Conservation (phyloP, 129 eudicot genomes). For the Solidago caesia region DNA sequence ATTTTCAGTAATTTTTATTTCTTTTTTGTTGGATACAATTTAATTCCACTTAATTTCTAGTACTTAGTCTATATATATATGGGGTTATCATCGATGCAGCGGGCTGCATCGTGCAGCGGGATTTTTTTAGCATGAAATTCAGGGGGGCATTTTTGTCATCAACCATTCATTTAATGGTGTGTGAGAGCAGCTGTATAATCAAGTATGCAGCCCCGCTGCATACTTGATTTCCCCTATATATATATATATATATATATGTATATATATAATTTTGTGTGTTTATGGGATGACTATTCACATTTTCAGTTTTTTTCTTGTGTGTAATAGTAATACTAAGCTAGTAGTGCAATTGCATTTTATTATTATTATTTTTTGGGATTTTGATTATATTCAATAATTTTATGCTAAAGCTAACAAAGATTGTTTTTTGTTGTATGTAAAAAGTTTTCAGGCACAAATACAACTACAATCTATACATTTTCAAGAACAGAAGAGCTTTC, state of each 20-base stretch:
- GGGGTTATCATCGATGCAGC: too few relatives aligned
- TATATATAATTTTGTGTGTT: neutral
- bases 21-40: neutral
- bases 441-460: slow-evolving; percentile 90
- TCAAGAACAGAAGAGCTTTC: slow-evolving; percentile 77
- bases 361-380: neutral
- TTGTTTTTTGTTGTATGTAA: neutral
- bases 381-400: neutral
- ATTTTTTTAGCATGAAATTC: too few relatives aligned
- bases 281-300: neutral
- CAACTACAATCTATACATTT: slow-evolving; percentile 71
- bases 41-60: neutral
- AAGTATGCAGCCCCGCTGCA: too few relatives aligned
- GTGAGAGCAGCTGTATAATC: too few relatives aligned
- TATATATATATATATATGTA: too few relatives aligned
- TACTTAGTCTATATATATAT: too few relatives aligned
- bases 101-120: too few relatives aligned
- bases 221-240: too few relatives aligned
- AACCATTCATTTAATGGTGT: too few relatives aligned
- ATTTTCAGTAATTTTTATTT: neutral
- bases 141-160: too few relatives aligned
- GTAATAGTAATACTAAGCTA: neutral
- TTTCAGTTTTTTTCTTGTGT: neutral
- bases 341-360: neutral
- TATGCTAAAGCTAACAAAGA: slow-evolving; percentile 11